Evolutionary conservation across 805 yeast species (phyloP).

Genomic region (Yarrowia porcina): DNA sequence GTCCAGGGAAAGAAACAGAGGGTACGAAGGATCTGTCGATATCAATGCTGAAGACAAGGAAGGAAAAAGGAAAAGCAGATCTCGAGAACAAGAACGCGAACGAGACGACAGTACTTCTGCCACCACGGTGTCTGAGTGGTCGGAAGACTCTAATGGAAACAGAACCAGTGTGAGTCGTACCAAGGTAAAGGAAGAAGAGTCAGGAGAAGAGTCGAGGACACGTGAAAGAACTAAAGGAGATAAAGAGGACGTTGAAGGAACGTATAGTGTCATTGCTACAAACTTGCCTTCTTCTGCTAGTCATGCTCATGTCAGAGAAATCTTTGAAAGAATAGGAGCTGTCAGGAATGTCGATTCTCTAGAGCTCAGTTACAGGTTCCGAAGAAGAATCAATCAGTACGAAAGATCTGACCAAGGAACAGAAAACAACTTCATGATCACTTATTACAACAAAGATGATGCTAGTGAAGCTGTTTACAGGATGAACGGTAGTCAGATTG

Average conservation of each 20-base stretch:
- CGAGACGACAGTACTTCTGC: background rate
- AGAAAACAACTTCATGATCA: slow-evolving; percentile 5
- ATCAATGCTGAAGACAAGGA: background rate
- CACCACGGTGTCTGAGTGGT: background rate
- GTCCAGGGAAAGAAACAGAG: background rate
- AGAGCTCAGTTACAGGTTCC: slow-evolving; percentile 27
- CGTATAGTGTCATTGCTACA: background rate
- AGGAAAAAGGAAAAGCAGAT: background rate
- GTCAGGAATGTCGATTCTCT: slow-evolving; percentile 36
- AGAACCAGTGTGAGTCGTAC: background rate
- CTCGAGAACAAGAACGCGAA: background rate
- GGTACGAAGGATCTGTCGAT: background rate
- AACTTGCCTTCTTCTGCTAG: background rate
- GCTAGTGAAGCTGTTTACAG: background rate
- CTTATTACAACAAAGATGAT: background rate
- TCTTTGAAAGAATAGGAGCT: slow-evolving; percentile 25
- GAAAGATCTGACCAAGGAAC: slow-evolving; percentile 2
- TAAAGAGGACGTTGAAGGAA: too few species aligned
- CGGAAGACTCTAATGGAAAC: background rate
- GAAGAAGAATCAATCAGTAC: slow-evolving; percentile 26
- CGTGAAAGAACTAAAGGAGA: background rate
- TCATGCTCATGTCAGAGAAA: background rate
- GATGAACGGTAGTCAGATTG: slow-evolving; percentile 9
- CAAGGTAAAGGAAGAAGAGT: too few species aligned
- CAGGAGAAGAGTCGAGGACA: background rate